A percentile compares a stretch with the other conserved stretches of the same genome.
phyloP scores from a whole-genome alignment of 257 asterid genomes.

The Echites panduratus region DNA sequence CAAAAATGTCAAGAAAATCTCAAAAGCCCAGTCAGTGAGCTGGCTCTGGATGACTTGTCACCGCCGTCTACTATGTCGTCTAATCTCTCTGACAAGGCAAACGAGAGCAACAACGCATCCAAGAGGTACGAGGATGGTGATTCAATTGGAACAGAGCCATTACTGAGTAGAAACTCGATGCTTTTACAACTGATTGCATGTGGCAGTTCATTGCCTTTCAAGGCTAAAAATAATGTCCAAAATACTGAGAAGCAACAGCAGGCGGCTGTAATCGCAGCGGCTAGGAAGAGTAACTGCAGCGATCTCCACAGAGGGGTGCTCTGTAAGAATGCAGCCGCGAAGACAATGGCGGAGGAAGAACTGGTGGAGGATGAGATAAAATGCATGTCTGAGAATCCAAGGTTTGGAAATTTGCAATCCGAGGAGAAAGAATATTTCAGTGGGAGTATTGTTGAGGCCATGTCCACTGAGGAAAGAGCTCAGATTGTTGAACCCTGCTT shows the following conservation, averaged over 20 bases:
- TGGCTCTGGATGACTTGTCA: slow-evolving; percentile 28
- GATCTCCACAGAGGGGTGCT: slow-evolving; percentile 45
- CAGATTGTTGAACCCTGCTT: slow-evolving; percentile 24
- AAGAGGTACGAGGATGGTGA: slow-evolving; percentile 58
- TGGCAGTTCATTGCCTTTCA: slow-evolving; percentile 65
- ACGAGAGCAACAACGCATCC: slow-evolving; percentile 15
- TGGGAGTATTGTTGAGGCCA: slow-evolving; percentile 79
- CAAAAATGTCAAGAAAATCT: slow-evolving; percentile 15
- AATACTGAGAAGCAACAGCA: slow-evolving; percentile 12
- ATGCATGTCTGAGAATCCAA: slow-evolving; percentile 83
- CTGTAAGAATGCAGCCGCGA: slow-evolving; percentile 28
- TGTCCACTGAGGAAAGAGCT: slow-evolving; percentile 32
- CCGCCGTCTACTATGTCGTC: slow-evolving; percentile 72
- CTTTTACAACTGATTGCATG: slow-evolving; percentile 71
- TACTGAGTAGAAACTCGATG: slow-evolving; percentile 56
- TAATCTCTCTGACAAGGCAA: slow-evolving; percentile 43
- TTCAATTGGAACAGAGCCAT: slow-evolving; percentile 37
- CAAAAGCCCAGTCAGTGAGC: slow-evolving; percentile 24
- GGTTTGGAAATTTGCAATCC: slow-evolving; percentile 59
- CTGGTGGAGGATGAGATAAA: slow-evolving; percentile 51
- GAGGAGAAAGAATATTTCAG: slow-evolving; percentile 85
- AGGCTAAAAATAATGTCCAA: slow-evolving; percentile 28
- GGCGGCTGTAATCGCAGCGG: not conserved
- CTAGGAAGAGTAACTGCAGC: slow-evolving; percentile 53
- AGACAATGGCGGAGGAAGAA: slow-evolving; percentile 14